These are phyloP conservation scores for Wickerhamiella azyma DNA, from an alignment of 805 yeast species.

Conservation along the genomic window DNA sequence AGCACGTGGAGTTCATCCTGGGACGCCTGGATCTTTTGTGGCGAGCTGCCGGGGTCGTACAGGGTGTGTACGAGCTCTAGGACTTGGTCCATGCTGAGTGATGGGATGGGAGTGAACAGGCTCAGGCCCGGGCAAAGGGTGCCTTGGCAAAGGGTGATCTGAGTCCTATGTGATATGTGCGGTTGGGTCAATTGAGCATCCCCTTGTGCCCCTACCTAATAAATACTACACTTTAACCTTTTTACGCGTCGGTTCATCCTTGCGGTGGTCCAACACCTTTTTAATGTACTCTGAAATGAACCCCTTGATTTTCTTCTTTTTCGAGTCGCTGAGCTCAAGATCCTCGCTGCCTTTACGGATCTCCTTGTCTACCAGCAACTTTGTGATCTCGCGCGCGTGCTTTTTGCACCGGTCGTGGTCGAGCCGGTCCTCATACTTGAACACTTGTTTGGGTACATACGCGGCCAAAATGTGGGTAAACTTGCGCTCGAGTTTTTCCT, in stretches of 20 bases:
- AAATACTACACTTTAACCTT: not conserved
- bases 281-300: slow-evolving; percentile 34
- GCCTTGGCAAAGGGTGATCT: too few species aligned
- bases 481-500: slow-evolving; percentile 9
- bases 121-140: too few species aligned
- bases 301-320: slow-evolving; percentile 51
- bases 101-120: too few species aligned
- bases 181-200: too few species aligned
- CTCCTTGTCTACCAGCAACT: slow-evolving; percentile 56
- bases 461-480: slow-evolving; percentile 40
- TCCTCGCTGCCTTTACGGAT: slow-evolving; percentile 32
- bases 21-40: slow-evolving; percentile 12
- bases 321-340: slow-evolving; percentile 44
- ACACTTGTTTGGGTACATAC: slow-evolving; percentile 65
- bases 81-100: slow-evolving; percentile 6
- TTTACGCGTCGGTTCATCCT: not conserved
- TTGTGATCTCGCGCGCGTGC: slow-evolving; percentile 68
- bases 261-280: slow-evolving; percentile 16
- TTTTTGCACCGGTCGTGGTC: slow-evolving; percentile 62
- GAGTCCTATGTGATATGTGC: too few species aligned
- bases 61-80: slow-evolving; percentile 13
- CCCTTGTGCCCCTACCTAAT: too few species aligned
- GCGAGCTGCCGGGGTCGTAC: slow-evolving; percentile 12
- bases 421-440: slow-evolving; percentile 48
- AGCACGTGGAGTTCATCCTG: slow-evolving; percentile 45